phyloP scores from a whole-genome alignment of 805 yeast genomes.

The Ogataea nitratoaversa region DNA sequence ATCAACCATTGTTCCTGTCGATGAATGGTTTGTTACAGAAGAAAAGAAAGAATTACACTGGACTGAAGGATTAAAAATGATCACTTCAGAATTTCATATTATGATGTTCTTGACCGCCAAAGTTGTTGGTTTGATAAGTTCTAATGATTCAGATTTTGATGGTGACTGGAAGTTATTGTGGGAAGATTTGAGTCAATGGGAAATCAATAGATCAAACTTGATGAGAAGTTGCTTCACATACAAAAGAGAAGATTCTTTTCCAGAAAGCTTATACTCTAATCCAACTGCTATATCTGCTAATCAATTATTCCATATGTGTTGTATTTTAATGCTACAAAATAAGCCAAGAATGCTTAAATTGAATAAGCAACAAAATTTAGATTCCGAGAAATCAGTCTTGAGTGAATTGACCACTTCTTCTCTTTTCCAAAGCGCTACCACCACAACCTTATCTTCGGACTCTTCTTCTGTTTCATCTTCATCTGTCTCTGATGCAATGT shows the following conservation, averaged over 20 bases:
- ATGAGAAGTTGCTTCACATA: conserved; percentile 32
- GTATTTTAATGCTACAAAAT: conserved; percentile 35
- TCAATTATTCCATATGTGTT: conserved; percentile 36
- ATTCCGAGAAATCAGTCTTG: not conserved
- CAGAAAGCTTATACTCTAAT: conserved; percentile 33
- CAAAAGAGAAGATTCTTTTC: conserved; percentile 32
- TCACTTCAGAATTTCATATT: conserved; percentile 11
- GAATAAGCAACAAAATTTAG: not conserved
- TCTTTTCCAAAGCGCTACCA: conserved; percentile 16
- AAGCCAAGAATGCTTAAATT: conserved; percentile 34
- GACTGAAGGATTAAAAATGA: conserved; percentile 1
- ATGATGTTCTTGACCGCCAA: conserved; percentile 26
- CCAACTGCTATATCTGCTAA: conserved; percentile 36
- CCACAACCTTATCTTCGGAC: not conserved
- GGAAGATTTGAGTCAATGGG: conserved; percentile 39
- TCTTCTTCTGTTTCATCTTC: conserved; percentile 1
- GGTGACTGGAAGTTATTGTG: conserved; percentile 37
- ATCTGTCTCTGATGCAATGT: not conserved
- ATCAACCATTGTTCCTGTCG: conserved; percentile 8
- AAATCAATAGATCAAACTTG: conserved; percentile 30
- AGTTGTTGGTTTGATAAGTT: conserved; percentile 32
- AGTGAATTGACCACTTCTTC: not conserved
- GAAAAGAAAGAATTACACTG: conserved; percentile 2
- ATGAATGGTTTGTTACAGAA: conserved; percentile 12
- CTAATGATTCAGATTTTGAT: conserved; percentile 28